phyloP scores from a whole-genome alignment of 768 basidiomycete species.

The Leccinum sublutescens region DNA sequence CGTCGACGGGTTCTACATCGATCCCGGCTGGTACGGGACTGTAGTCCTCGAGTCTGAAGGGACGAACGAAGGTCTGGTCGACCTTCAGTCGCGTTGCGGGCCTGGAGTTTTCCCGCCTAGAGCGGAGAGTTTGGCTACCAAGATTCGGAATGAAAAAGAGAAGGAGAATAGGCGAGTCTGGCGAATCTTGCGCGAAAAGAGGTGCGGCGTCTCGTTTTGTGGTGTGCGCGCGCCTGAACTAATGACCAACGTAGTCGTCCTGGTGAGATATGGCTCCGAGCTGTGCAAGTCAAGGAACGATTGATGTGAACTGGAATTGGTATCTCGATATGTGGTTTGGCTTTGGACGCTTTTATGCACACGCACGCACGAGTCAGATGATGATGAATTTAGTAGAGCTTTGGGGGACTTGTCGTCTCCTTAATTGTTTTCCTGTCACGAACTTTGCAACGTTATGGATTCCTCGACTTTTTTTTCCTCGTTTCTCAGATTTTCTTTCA shows the following conservation, averaged over 20 bases:
- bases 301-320: conserved; percentile 38
- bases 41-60: conserved; percentile 85
- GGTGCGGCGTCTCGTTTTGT: conserved; percentile 43
- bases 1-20: conserved; percentile 55
- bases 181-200: conserved; percentile 74
- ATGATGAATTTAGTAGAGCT: conserved; percentile 7
- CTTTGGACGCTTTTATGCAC: not conserved
- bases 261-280: conserved; percentile 36
- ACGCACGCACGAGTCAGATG: not conserved
- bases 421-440: conserved; percentile 6
- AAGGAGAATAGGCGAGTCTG: conserved; percentile 56
- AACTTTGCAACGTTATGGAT: conserved; percentile 5
- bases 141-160: conserved; percentile 37
- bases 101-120: conserved; percentile 64
- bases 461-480: not conserved
- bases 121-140: conserved; percentile 36
- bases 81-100: conserved; percentile 73
- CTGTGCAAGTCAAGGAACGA: conserved; percentile 65
- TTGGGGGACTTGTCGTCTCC: not conserved
- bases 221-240: not conserved
- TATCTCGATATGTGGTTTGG: not conserved
- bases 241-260: conserved; percentile 18
- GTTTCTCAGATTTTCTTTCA: not conserved
- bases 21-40: conserved; percentile 80
- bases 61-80: conserved; percentile 79